Base-by-base conservation (phyloP, 23 red algal species). In the Gracilaria gracilis region DNA sequence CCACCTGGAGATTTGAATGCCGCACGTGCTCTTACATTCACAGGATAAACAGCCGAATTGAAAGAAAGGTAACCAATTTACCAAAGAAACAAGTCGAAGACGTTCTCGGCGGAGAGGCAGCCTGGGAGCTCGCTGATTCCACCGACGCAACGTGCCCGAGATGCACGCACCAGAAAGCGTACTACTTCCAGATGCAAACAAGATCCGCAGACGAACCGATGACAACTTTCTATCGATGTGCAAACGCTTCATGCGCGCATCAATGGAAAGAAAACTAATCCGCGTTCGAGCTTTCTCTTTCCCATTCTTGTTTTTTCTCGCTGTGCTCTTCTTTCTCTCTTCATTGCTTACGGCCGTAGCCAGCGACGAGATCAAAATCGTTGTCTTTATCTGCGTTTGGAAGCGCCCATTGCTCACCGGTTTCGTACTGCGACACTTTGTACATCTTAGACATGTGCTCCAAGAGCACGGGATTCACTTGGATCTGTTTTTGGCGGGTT, bases 101-200 rank as follows among this genome's bases (percentile, higher is more conserved):
- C 88, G 88, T 98, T 31, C 66, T 98, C 2, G 95, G 95, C 72
- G 95, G 95, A 38, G 90, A 94, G 20, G 88, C 65, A 55, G 74
- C 84, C 13, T 94, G 93, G 88, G 82, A 89, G 27, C 77, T 80
- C 36, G 91, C 91, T 0, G 87, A 94, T 40, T 71, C 81, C 24
- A 94, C 95, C 0, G 40, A 94, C 28, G 57, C 75, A 27, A 25
- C 69, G 7, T 98, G 95, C 72, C 90, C 90, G 57, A 91, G 85
- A 75, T 98, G 96, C 66, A 49, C 55, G 21, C 82, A 89, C 32
- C 37, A 25, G 66, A 90, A 62, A 28, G 91, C 92, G 35, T 92
- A 83, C 79, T 99, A 91, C 81, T 96, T 92, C 89, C 94, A 99
- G 55, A 93, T 99, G 92, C 97, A 99, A 74, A 99, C 97, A 2